Base-by-base conservation (phyloP, 1,284 basidiomycete genomes). In the Moniliophthora roreri region DNA sequence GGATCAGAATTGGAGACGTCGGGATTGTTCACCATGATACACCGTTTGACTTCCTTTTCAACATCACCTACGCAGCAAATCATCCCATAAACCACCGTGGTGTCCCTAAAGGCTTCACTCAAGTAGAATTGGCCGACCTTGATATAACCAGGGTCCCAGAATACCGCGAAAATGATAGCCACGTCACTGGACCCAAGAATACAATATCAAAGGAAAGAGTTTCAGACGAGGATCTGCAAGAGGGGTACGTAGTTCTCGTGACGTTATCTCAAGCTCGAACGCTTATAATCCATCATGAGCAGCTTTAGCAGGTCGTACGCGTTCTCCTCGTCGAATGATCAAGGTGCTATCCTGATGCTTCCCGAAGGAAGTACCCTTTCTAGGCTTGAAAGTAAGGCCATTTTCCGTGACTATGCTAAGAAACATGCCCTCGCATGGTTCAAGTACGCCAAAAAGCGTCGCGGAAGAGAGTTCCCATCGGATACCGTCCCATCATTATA, bases 41-140 rank as follows among this genome's bases (percentile, higher is more conserved):
- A 16, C 56, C 53, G 13, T 73, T 73, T 23, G 62, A 67, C 44
- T 63, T 67, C 28, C 62, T 74, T 15, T 71, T 73, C 61, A 73
- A 70, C 50, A 59, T 73, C 9, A 66, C 62, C 34, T 46, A 63
- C 2, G 53, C 65, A 10, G 55, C 32, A 3, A 50, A 60, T 13
- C 36, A 64, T 37, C 54, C 60, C 0, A 52, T 63, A 24, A 65
- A 66, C 46, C 38, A 38, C 11, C 42, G 47, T n/a, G 35, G 54
- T 13, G 54, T 64, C 10, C 64, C 64, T 5, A 54, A 59, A 2
- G 55, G 46, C 16, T 66, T 64, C 37, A 50, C 35, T 7, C 57
- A 50, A 9, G 20, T 59, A 18, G 20, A 47, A 18, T 44, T 45
- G 18, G 49, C 32, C 26, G 35, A 56, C 16, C 44, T 34, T 7